Percentiles rank a stretch among this genome's conserved stretches.
phyloP scores from a whole-genome alignment of 352 stramenopile genomes.

The Globisporangium lucens region DNA sequence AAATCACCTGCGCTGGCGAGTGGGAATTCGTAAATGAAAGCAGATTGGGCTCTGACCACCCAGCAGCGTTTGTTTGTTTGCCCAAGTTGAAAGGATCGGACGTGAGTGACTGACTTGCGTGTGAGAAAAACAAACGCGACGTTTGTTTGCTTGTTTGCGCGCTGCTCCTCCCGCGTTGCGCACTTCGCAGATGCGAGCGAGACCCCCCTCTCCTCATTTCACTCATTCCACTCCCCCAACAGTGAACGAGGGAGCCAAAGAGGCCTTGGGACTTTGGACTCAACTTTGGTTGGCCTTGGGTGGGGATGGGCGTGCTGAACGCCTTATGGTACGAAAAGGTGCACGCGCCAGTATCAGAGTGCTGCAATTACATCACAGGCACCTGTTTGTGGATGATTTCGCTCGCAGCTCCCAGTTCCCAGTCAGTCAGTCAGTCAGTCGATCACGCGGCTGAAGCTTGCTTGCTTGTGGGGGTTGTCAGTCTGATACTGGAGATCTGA shows the following conservation, averaged over 20 bases:
- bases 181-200: constrained; percentile 9
- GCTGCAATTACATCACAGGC: background rate
- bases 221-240: background rate
- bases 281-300: background rate
- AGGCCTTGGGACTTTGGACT: no score
- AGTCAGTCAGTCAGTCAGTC: background rate
- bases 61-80: background rate
- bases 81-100: background rate
- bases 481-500: background rate
- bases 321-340: constrained; percentile 5
- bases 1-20: background rate
- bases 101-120: background rate
- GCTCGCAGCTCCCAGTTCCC: no score
- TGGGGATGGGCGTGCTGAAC: constrained; percentile 1
- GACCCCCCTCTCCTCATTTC: background rate
- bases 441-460: background rate
- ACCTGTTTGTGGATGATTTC: no score
- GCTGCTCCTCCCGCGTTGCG: background rate
- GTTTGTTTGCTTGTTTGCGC: constrained; percentile 4
- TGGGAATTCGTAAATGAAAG: constrained; percentile 12
- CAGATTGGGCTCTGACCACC: background rate
- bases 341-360: constrained; percentile 5
- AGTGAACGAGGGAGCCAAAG: background rate
- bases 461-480: no score
- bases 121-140: constrained; percentile 3